These are phyloP conservation scores for Knoxdaviesia proteae DNA, from an alignment of 2,329 filamentous ascomycete genomes.

Conservation along the genomic window DNA sequence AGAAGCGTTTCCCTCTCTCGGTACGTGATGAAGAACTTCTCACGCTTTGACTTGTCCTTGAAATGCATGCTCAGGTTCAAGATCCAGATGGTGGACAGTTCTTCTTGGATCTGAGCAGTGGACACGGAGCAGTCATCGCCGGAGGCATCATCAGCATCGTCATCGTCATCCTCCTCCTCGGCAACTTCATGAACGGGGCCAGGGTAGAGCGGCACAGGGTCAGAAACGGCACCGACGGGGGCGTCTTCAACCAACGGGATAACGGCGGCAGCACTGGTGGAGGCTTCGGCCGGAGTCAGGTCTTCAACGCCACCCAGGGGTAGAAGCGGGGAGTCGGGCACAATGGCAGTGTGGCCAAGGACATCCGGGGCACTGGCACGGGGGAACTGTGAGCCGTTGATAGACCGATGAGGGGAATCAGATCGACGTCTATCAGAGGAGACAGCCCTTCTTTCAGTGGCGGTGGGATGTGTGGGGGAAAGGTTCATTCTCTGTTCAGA, in stretches of 20 bases:
- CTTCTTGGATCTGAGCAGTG: constrained; percentile 43
- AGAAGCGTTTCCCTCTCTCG: constrained; percentile 60
- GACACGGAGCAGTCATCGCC: neutral
- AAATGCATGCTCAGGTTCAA: constrained; percentile 98
- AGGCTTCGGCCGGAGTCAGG: no score
- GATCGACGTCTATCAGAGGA: constrained; percentile 35
- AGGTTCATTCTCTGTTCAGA: constrained; percentile 62
- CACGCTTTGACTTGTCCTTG: constrained; percentile 71
- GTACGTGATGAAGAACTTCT: constrained; percentile 97
- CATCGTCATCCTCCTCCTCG: neutral
- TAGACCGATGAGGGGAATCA: no score
- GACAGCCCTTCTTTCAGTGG: constrained; percentile 48
- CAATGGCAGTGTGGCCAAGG: constrained; percentile 10
- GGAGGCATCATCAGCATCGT: constrained; percentile 1
- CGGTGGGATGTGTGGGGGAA: constrained; percentile 39
- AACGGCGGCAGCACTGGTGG: no score
- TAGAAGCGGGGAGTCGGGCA: constrained; percentile 5
- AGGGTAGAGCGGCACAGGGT: neutral
- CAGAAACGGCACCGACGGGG: neutral
- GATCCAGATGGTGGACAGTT: constrained; percentile 81
- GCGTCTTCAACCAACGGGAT: no score
- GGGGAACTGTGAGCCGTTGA: constrained; percentile 9
- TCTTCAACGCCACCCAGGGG: neutral
- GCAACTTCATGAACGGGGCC: neutral
- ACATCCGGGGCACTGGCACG: constrained; percentile 28